Evolutionary conservation across 176 grass and related monocot species (phyloP).

Genomic region (Pontederia paniculata): DNA sequence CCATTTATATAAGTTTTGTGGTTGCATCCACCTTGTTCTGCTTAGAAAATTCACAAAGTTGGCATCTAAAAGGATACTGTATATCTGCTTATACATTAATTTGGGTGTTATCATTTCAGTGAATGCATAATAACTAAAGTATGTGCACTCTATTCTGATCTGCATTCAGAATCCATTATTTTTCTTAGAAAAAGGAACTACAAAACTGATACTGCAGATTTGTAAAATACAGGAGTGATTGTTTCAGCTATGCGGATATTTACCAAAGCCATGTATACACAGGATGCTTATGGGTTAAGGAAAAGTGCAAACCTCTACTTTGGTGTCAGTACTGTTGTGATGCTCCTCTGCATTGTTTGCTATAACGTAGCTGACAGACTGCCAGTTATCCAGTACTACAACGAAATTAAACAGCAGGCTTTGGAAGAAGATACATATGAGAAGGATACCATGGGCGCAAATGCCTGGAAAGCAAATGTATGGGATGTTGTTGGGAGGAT

Average conservation of each 20-base stretch:
- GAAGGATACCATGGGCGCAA: constrained; percentile 34
- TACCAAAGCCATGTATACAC: constrained; percentile 75
- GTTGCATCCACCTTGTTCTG: no score
- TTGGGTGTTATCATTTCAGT: no score
- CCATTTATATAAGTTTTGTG: no score
- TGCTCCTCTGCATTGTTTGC: constrained; percentile 75
- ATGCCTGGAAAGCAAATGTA: constrained; percentile 67
- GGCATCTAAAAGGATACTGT: no score
- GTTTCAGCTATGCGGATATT: constrained; percentile 68
- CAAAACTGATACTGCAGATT: not conserved
- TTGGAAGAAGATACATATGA: constrained; percentile 42
- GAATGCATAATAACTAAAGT: no score
- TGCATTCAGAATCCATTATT: no score
- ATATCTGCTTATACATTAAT: no score
- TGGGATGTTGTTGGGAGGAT: constrained; percentile 73
- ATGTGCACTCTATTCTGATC: no score
- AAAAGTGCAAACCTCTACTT: constrained; percentile 87
- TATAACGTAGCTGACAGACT: constrained; percentile 65
- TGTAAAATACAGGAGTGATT: constrained; percentile 59
- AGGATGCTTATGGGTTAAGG: constrained; percentile 57
- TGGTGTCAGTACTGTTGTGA: constrained; percentile 53
- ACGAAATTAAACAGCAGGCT: constrained; percentile 51
- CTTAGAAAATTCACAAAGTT: no score
- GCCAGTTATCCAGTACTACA: constrained; percentile 61
- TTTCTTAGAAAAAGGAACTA: no score